Evolutionary conservation across 2,329 filamentous ascomycete genomes (phyloP).

Genomic region (Fusarium verrucosum): DNA sequence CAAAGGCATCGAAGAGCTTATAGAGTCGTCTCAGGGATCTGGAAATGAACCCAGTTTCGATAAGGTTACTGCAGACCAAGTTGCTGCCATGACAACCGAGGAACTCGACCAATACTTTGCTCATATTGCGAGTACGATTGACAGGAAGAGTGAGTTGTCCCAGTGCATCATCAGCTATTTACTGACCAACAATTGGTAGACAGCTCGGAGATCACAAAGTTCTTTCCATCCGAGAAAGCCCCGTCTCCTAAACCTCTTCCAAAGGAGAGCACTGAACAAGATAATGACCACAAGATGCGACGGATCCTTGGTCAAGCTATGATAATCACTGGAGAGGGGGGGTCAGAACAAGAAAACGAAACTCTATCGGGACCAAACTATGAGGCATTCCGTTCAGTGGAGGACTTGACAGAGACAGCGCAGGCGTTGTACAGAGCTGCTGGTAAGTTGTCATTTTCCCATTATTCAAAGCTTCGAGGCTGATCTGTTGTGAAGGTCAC

Average conservation of each 20-base stretch:
- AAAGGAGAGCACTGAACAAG: conserved; percentile 40
- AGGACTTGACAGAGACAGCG: conserved; percentile 48
- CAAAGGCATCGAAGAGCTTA: conserved; percentile 52
- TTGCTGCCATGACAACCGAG: conserved; percentile 67
- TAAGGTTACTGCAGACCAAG: conserved; percentile 67
- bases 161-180: no score
- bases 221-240: conserved; percentile 49
- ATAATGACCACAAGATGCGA: conserved; percentile 38
- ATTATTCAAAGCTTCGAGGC: not conserved
- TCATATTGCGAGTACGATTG: conserved; percentile 47
- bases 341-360: conserved; percentile 2
- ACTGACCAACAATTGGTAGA: conserved; percentile 39
- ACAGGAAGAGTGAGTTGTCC: conserved; percentile 47
- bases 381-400: conserved; percentile 46
- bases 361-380: conserved; percentile 32
- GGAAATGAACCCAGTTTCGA: conserved; percentile 53
- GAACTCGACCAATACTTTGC: conserved; percentile 74
- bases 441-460: conserved; percentile 39
- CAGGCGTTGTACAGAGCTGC: conserved; percentile 47
- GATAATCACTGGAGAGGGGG: conserved; percentile 12
- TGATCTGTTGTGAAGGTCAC: conserved; percentile 41
- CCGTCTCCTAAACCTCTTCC: conserved; percentile 20
- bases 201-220: conserved; percentile 45
- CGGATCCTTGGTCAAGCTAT: conserved; percentile 36
- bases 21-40: conserved; percentile 18